phyloP scores from a whole-genome alignment of 2,329 filamentous ascomycete genomes.

The Pseudocercospora eumusae region DNA sequence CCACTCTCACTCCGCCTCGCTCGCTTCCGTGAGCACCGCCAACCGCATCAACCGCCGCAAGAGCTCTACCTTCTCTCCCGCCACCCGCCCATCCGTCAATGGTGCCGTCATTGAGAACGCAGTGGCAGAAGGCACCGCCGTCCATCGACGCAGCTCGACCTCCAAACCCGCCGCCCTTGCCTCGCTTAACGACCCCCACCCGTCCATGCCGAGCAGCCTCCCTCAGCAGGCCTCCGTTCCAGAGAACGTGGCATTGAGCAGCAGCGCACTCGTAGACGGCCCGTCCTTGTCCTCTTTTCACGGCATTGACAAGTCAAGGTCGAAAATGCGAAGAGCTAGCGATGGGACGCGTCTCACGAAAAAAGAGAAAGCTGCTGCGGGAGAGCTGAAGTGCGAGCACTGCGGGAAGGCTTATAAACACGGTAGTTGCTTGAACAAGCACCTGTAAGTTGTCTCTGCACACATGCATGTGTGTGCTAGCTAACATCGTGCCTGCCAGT shows the following conservation, averaged over 20 bases:
- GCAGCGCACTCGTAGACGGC: constrained; percentile 66
- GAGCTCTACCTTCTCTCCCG: constrained; percentile 78
- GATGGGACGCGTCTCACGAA: constrained; percentile 83
- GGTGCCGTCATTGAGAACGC: constrained; percentile 66
- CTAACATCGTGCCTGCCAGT: constrained; percentile 55
- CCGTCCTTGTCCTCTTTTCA: constrained; percentile 56
- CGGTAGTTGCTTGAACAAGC: constrained; percentile 99
- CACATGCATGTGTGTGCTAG: constrained; percentile 4
- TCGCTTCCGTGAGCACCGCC: constrained; percentile 73
- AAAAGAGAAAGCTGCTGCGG: constrained; percentile 76
- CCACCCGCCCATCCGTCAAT: constrained; percentile 71
- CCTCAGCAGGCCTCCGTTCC: constrained; percentile 51
- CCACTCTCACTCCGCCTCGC: constrained; percentile 79
- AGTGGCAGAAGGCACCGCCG: constrained; percentile 61
- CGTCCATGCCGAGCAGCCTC: constrained; percentile 66
- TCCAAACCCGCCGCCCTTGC: constrained; percentile 61
- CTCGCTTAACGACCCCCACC: constrained; percentile 56
- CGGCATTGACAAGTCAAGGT: constrained; percentile 53
- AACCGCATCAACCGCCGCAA: constrained; percentile 91
- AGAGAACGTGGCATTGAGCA: constrained; percentile 39
- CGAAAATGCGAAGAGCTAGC: constrained; percentile 67
- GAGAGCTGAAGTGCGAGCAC: constrained; percentile 92
- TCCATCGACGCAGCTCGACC: constrained; percentile 66
- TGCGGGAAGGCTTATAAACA: constrained; percentile 99
- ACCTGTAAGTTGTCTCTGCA: constrained; percentile 75